These are phyloP conservation scores for Backusella parvicylindrica DNA, from an alignment of 192 early-diverging fungal genomes.

Conservation along the genomic window DNA sequence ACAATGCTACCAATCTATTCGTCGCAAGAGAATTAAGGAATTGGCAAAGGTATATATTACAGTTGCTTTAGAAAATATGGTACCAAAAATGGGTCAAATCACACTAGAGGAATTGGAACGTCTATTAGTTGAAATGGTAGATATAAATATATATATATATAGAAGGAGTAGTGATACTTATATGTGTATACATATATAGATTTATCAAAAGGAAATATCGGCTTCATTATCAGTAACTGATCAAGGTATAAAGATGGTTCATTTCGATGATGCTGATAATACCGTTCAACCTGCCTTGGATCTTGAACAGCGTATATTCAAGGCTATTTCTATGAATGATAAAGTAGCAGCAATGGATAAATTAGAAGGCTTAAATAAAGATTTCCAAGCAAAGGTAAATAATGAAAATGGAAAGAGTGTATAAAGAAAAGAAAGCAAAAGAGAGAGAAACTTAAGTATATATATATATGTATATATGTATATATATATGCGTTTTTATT, in stretches of 20 bases:
- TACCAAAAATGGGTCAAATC: conserved; percentile 43
- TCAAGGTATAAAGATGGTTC: conserved; percentile 60
- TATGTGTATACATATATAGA: conserved; percentile 26
- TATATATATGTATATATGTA: too few relatives aligned
- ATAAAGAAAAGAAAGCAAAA: conserved; percentile 1
- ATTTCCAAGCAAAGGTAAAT: conserved; percentile 44
- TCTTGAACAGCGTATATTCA: conserved; percentile 48
- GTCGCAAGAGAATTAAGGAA: conserved; percentile 59
- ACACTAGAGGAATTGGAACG: conserved; percentile 46
- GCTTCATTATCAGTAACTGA: conserved; percentile 45
- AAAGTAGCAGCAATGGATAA: conserved; percentile 43
- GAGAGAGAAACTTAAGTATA: neutral
- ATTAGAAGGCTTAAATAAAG: conserved; percentile 38
- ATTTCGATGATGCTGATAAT: conserved; percentile 60
- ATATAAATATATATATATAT: neutral
- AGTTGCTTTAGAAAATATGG: conserved; percentile 69
- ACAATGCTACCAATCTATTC: conserved; percentile 47
- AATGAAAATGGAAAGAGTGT: neutral
- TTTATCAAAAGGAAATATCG: conserved; percentile 46
- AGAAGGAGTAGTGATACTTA: neutral
- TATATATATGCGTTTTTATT: neutral
- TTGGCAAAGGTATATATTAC: conserved; percentile 78
- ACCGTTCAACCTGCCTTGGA: conserved; percentile 36
- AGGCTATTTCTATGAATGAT: conserved; percentile 26
- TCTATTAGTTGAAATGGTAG: conserved; percentile 59